A percentile compares a stretch with the other conserved stretches of the same genome.
These are phyloP conservation scores for Saccharomycopsis microspora DNA, from an alignment of 805 yeast species.

Conservation along the genomic window DNA sequence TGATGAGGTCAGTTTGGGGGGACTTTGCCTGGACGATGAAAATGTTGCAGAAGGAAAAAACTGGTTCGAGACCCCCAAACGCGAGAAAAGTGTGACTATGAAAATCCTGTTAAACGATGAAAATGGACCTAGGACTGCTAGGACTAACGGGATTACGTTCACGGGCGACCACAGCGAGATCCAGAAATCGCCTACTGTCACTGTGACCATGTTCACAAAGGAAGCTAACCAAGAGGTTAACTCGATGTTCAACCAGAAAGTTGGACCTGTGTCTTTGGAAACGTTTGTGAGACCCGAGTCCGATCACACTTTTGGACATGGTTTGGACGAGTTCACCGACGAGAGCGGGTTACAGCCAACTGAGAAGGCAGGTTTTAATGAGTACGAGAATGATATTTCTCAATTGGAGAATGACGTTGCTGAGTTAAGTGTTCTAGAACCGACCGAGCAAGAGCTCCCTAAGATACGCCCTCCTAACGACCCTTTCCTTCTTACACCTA, in stretches of 20 bases:
- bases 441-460: not conserved
- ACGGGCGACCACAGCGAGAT: slow-evolving; percentile 5
- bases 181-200: slow-evolving; percentile 48
- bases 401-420: slow-evolving; percentile 9
- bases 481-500: slow-evolving; percentile 6
- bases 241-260: slow-evolving; percentile 48
- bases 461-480: not conserved
- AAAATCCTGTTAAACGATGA: not conserved
- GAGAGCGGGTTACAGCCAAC: no score
- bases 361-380: no score
- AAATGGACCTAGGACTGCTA: not conserved
- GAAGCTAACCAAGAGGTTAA: slow-evolving; percentile 66
- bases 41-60: not conserved
- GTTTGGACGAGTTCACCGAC: slow-evolving; percentile 25
- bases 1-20: not conserved
- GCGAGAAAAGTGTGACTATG: not conserved
- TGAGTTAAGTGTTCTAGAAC: slow-evolving; percentile 4
- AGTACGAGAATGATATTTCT: not conserved
- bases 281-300: not conserved
- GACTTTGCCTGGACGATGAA: slow-evolving; percentile 1
- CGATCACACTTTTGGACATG: slow-evolving; percentile 18
- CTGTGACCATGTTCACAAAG: slow-evolving; percentile 66
- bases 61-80: not conserved
- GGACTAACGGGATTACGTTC: no score
- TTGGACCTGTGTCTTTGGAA: slow-evolving; percentile 13